Evolutionary conservation across 768 basidiomycete species (phyloP), one percentile per base, ranked within the genome.

Genomic region (Hypholoma fasciculare): DNA sequence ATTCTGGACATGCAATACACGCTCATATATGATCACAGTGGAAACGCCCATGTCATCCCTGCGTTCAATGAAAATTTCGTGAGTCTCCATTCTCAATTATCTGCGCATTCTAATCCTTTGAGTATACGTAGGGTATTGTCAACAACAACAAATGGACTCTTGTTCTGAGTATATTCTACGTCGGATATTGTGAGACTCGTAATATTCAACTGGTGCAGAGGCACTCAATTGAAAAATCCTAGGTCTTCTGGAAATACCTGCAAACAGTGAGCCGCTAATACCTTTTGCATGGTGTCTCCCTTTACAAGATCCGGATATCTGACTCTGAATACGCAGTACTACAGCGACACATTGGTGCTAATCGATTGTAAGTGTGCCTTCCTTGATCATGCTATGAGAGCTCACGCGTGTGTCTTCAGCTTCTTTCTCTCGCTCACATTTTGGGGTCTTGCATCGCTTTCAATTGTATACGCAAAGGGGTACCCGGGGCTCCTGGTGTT

Each of bases 231-330:
- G 8, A 30, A 17, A 8, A 39, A 8, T 2, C 11, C 2, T 57
- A 81, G 80, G 82, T 67, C 72, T 84, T 3, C 68, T 85, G 8
- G 82, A 85, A 64, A 84, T 84, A 71, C 83, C 82, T 23, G 82
- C 82, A 1, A 85, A 85, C 61, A 72, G 83, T 80, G 52, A 52
- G 34, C 23, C 4, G 4, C 23, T 23, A 23, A 23, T 23, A 23
- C 23, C 23, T 23, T 23, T 23, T 23, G 23, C 23, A 23, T 23
- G 23, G 23, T 23, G 23, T 23, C 4, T 23, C 23, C 23, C 23
- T 23, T 4, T 4, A 23, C 23, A 23, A 1, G 9, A 23, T 4
- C 14, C 26, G 3, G 30, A 19, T 36, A 49, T 12, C 38, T 26
- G 26, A 38, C 46, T 19, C 55, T 2, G 14, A 37, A 17, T 49